These are phyloP conservation scores for Citrullus mucosospermus DNA, from an alignment of 306 rosid genomes.

Conservation along the genomic window DNA sequence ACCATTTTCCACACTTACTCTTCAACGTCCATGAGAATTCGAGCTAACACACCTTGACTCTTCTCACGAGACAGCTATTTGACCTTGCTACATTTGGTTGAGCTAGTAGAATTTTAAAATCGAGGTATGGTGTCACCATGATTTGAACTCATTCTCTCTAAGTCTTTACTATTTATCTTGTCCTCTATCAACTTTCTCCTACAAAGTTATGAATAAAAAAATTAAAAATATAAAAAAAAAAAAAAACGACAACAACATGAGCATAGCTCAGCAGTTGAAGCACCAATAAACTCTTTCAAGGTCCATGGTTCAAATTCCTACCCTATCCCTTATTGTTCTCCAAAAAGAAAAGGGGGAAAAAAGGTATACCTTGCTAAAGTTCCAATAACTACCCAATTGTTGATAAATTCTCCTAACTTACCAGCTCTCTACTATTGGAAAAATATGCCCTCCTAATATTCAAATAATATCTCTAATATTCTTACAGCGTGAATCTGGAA, in stretches of 20 bases:
- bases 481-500: not conserved
- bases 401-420: not conserved
- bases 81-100: too few relatives aligned
- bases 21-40: too few relatives aligned
- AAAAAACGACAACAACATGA: not conserved
- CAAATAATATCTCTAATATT: not conserved
- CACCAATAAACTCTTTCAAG: not conserved
- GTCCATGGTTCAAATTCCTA: too few relatives aligned
- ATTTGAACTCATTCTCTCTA: not conserved
- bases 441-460: not conserved
- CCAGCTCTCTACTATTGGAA: not conserved
- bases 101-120: too few relatives aligned
- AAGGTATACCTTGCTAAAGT: not conserved
- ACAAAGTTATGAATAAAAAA: too few relatives aligned
- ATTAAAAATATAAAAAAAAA: too few relatives aligned
- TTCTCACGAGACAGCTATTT: too few relatives aligned
- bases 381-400: not conserved
- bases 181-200: too few relatives aligned
- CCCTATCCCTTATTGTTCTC: too few relatives aligned
- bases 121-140: not conserved
- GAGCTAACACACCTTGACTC: too few relatives aligned
- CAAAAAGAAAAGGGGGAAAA: too few relatives aligned
- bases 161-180: not conserved
- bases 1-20: too few relatives aligned
- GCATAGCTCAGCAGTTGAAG: not conserved